Conservation (phyloP, 2,329 filamentous ascomycete genomes). For the Metarhizium robertsii region DNA sequence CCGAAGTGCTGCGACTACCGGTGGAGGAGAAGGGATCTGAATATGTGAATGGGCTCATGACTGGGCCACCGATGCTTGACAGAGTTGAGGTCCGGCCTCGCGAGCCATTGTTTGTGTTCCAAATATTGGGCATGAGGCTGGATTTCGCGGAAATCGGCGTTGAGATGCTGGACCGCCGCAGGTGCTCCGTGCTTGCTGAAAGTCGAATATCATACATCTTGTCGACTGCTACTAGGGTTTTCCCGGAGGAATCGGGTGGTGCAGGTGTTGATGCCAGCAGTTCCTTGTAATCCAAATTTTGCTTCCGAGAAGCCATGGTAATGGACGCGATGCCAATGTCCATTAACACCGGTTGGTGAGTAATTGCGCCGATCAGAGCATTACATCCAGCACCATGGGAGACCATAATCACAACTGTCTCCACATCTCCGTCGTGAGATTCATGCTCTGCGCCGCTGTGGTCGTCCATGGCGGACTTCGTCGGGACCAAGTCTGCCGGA, state of each 20-base stretch:
- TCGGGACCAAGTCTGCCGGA: constrained; percentile 38
- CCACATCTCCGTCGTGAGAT: constrained; percentile 51
- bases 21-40: constrained; percentile 30
- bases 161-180: constrained; percentile 34
- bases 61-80: constrained; percentile 10
- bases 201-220: constrained; percentile 65
- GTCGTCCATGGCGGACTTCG: constrained; percentile 21
- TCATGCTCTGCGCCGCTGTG: constrained; percentile 20
- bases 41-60: constrained; percentile 28
- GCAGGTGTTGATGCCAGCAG: constrained; percentile 19
- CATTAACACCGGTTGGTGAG: constrained; percentile 81
- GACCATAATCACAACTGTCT: constrained; percentile 76
- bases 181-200: constrained; percentile 66
- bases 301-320: constrained; percentile 70
- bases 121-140: constrained; percentile 22
- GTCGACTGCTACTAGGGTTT: constrained; percentile 35
- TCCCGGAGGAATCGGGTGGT: constrained; percentile 12
- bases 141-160: constrained; percentile 25
- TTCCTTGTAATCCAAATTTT: constrained; percentile 28
- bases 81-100: constrained; percentile 28
- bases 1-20: constrained; percentile 35
- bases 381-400: constrained; percentile 96
- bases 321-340: constrained; percentile 86
- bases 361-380: constrained; percentile 84
- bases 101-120: constrained; percentile 12